Percentiles rank a stretch among this genome's conserved stretches.
These are phyloP conservation scores for Backusella parvicylindrica DNA, from an alignment of 192 early-diverging fungal species.

Conservation along the genomic window DNA sequence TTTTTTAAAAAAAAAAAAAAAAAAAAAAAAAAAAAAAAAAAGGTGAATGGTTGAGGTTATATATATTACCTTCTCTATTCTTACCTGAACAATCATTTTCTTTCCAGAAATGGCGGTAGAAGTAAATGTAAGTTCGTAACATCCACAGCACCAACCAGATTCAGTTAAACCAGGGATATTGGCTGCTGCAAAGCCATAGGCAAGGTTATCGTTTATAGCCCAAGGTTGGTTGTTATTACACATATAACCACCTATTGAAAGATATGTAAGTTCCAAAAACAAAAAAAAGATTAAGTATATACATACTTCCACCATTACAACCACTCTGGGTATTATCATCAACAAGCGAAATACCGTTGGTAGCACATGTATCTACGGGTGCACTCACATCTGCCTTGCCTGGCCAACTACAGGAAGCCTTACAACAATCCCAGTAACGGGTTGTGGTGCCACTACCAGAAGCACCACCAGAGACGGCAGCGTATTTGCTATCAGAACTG, in stretches of 20 bases:
- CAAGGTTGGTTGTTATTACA: conserved; percentile 26
- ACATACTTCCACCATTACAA: conserved; percentile 12
- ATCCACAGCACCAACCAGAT: conserved; percentile 20
- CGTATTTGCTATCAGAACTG: background rate
- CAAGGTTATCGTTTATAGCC: conserved; percentile 21
- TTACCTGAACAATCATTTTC: conserved; percentile 23
- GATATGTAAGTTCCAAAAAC: background rate
- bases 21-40: background rate
- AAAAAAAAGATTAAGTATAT: background rate
- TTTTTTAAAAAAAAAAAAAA: no score
- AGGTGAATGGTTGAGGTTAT: background rate
- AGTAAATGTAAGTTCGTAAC: conserved; percentile 25
- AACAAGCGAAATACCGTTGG: conserved; percentile 14
- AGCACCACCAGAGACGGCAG: conserved; percentile 5
- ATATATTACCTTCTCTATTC: no score
- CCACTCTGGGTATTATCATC: conserved; percentile 11
- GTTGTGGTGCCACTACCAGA: conserved; percentile 21
- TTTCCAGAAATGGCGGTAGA: conserved; percentile 13
- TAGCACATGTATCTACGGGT: conserved; percentile 20
- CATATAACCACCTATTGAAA: conserved; percentile 16
- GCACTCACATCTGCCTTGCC: conserved; percentile 14
- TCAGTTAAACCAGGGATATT: conserved; percentile 16
- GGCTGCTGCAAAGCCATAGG: conserved; percentile 32
- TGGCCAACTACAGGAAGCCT: conserved; percentile 14
- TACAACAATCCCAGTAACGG: conserved; percentile 30